Evolutionary conservation across 441 rosid species (phyloP), one percentile per base, ranked within the genome.

Genomic region (Pelargonium fulgidum): DNA sequence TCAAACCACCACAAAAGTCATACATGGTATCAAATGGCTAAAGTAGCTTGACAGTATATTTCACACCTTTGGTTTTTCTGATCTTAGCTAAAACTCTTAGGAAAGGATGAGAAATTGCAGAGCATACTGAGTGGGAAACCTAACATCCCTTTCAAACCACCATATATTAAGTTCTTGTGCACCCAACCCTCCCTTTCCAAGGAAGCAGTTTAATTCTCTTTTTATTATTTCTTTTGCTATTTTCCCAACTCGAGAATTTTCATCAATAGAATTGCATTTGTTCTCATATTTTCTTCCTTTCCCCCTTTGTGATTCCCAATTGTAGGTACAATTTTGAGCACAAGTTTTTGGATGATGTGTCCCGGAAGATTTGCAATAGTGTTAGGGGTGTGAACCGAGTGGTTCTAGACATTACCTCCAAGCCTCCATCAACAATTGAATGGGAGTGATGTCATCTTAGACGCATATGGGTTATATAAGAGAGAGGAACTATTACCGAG

Each of bases 371-470:
- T 63, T 94, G 99, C 74, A 90, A 90, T 70, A 86, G 81, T 24
- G 97, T 90, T 56, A 83, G 90, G 24, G 99, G 94, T 59, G 96
- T 94, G 41, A 94, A 94, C 79, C 82, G 97, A 72, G 94, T 94
- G 74, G 89, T 87, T 77, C 96, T 78, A 78, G 96, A 94, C 82
- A 90, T 94, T 11, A 94, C 98, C 73, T 89, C 97, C 7, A 92
- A 94, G 83, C 96, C 95, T 73, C 99, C 99, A 62, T 92, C 98
- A 70, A 94, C 97, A 3, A 92, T 94, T 39, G 97, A 94, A 73
- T 92, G 98, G 98, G 97, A 93, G 80, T 93, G 78, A 84, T 62
- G 17, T 3, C 39, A 33, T 33, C 7, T 5, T 33, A 33, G 39
- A 33, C 7, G 39, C 0, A 3, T 3, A 33, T 33, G 7, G 39